These are phyloP conservation scores for Cercospora nicotianae DNA, from an alignment of 2,329 filamentous ascomycete genomes.

Conservation along the genomic window DNA sequence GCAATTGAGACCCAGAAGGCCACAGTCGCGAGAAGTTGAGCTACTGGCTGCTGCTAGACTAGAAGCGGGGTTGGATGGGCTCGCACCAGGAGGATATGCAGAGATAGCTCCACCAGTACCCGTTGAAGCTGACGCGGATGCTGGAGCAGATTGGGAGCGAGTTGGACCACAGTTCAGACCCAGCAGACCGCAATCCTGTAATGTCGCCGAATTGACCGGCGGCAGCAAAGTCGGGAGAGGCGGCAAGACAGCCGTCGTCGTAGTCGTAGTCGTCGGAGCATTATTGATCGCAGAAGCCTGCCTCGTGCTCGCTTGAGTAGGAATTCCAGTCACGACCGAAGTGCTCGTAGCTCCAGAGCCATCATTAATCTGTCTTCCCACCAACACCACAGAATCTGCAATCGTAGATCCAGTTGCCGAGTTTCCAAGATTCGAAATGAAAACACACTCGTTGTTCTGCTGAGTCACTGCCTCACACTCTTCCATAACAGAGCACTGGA, in stretches of 20 bases:
- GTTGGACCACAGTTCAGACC: constrained; percentile 5
- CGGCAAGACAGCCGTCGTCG: constrained; percentile 9
- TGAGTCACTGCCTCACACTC: constrained; percentile 26
- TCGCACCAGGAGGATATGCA: background rate
- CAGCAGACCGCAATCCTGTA: constrained; percentile 5
- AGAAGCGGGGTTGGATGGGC: background rate
- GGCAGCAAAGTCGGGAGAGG: constrained; percentile 1
- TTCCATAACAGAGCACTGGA: constrained; percentile 22
- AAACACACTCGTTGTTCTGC: constrained; percentile 21
- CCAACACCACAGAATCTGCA: constrained; percentile 27
- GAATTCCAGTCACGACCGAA: constrained; percentile 7
- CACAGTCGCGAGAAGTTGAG: constrained; percentile 2
- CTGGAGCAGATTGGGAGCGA: background rate
- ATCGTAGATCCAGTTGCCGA: constrained; percentile 13
- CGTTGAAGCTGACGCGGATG: background rate
- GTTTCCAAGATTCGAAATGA: constrained; percentile 23
- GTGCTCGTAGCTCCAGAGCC: constrained; percentile 12
- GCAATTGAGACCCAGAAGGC: background rate
- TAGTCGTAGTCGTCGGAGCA: constrained; percentile 9
- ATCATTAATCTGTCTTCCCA: constrained; percentile 19
- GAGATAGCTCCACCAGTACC: background rate
- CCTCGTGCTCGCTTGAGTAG: constrained; percentile 15
- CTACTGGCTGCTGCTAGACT: background rate
- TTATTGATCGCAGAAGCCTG: constrained; percentile 10
- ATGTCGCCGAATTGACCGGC: constrained; percentile 1